Percentiles rank a stretch among this genome's conserved stretches.
Conservation (phyloP, 495 filamentous ascomycete species). For the Collariella sp. region DNA sequence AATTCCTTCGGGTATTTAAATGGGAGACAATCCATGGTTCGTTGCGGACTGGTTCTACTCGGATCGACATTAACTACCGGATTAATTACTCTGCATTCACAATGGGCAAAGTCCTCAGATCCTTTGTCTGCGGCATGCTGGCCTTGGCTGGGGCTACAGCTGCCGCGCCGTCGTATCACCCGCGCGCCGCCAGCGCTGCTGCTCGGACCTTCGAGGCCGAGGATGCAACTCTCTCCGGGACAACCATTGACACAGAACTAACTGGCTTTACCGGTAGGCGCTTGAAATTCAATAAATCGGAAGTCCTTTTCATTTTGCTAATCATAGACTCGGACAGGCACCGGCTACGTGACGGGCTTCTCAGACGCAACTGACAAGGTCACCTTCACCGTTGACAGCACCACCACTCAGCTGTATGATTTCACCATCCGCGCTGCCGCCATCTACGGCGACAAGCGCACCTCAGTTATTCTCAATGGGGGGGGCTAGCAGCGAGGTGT, state of each 20-base stretch:
- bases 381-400: constrained; percentile 29
- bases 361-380: constrained; percentile 32
- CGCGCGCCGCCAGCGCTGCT: neutral
- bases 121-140: neutral
- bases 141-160: neutral
- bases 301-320: too few species aligned
- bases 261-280: constrained; percentile 24
- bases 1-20: neutral
- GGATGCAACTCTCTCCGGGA: constrained; percentile 29
- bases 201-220: constrained; percentile 32
- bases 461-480: constrained; percentile 34
- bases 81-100: neutral
- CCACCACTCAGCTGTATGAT: constrained; percentile 30
- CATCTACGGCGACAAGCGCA: constrained; percentile 37
- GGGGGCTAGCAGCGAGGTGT: constrained; percentile 34
- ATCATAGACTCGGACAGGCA: constrained; percentile 14
- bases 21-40: neutral
- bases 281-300: too few species aligned
- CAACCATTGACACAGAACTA: constrained; percentile 25
- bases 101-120: constrained; percentile 2
- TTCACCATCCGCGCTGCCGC: constrained; percentile 32
- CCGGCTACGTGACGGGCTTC: constrained; percentile 38
- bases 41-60: neutral
- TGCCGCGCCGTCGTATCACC: neutral
- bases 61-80: neutral